These are phyloP conservation scores for Aspergillus latus DNA, from an alignment of 2,329 filamentous ascomycete genomes.

Conservation along the genomic window DNA sequence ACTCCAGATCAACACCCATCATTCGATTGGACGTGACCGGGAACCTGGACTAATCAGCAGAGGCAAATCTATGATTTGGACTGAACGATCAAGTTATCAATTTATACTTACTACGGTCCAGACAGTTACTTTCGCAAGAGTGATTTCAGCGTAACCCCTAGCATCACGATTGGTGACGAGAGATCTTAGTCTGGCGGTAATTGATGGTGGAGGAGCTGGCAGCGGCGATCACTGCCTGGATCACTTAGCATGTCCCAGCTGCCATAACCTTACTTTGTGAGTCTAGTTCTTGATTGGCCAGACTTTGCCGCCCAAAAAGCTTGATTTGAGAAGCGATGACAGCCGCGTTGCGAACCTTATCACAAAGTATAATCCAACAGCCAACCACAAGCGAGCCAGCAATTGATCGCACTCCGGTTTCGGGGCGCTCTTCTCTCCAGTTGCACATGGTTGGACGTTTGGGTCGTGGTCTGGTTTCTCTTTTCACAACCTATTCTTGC, in stretches of 20 bases:
- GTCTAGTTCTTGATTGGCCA: background rate
- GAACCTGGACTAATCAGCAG: too few species aligned
- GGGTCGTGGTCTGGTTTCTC: slow-evolving; percentile 19
- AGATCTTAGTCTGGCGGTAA: too few species aligned
- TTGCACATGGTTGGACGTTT: slow-evolving; percentile 18
- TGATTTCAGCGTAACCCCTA: too few species aligned
- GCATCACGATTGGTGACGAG: too few species aligned
- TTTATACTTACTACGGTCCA: too few species aligned
- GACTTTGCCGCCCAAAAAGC: background rate
- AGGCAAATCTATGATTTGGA: too few species aligned
- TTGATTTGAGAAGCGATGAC: background rate
- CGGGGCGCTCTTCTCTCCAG: background rate
- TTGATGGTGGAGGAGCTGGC: background rate
- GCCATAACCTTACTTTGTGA: background rate
- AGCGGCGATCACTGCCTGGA: background rate
- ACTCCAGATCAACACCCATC: too few species aligned
- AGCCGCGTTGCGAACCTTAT: background rate
- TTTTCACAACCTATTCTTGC: background rate
- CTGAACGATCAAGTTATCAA: too few species aligned
- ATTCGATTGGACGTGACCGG: background rate
- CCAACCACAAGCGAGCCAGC: background rate
- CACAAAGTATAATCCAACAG: background rate
- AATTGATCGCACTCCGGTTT: too few species aligned
- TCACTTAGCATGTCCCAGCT: background rate
- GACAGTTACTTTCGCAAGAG: too few species aligned